Conservation (phyloP, 2,329 filamentous ascomycete genomes). For the Tolypocladium tropicale region DNA sequence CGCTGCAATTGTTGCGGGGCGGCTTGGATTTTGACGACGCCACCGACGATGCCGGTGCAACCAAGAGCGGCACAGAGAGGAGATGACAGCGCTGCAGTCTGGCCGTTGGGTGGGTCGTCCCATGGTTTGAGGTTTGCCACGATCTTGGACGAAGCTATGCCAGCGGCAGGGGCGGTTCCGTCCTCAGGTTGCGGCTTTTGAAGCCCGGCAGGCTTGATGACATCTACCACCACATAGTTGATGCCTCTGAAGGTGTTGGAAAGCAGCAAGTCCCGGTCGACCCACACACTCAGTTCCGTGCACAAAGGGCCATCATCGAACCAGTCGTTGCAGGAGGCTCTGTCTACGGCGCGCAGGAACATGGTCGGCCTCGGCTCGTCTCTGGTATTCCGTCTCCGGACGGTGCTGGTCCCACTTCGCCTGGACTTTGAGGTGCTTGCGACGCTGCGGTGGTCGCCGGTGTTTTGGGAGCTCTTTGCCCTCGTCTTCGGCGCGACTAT, state of each 20-base stretch:
- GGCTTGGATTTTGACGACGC: conserved; percentile 77
- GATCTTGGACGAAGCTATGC: conserved; percentile 41
- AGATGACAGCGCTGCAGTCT: conserved; percentile 70
- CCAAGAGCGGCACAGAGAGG: conserved; percentile 66
- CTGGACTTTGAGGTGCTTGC: conserved; percentile 71
- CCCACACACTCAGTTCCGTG: conserved; percentile 64
- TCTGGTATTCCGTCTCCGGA: conserved; percentile 42
- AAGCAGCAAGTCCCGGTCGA: conserved; percentile 67
- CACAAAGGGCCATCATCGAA: conserved; percentile 59
- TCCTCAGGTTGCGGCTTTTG: conserved; percentile 61
- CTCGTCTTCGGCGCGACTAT: conserved; percentile 92
- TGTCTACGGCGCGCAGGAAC: conserved; percentile 73
- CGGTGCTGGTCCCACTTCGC: conserved; percentile 65
- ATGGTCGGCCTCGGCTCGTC: conserved; percentile 59
- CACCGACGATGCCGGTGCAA: conserved; percentile 65
- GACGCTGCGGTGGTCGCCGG: conserved; percentile 70
- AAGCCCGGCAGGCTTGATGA: conserved; percentile 73
- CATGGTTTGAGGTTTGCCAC: conserved; percentile 68
- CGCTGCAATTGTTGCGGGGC: conserved; percentile 63
- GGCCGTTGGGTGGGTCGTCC: conserved; percentile 78
- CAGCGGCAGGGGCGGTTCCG: conserved; percentile 45
- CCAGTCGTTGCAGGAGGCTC: conserved; percentile 58
- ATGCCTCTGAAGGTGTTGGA: conserved; percentile 65
- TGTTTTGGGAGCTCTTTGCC: conserved; percentile 53
- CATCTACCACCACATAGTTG: conserved; percentile 70